Evolutionary conservation across 805 yeast species (phyloP).

Genomic region (Peterozyma xylosa): DNA sequence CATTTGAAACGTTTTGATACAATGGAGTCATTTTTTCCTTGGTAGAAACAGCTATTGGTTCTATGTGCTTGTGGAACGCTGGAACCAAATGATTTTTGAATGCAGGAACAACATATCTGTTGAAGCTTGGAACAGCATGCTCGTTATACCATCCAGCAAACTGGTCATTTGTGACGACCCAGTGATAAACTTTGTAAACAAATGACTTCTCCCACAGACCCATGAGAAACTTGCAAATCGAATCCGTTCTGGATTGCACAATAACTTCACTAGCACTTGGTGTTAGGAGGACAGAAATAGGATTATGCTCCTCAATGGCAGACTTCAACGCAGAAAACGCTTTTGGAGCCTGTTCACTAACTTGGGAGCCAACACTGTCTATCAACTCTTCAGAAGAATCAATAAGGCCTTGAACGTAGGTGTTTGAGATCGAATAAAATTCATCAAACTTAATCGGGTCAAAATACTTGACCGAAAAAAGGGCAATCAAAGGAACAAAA

Average conservation of each 20-base stretch:
- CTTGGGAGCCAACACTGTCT: too few relatives aligned
- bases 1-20: background rate
- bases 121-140: too few relatives aligned
- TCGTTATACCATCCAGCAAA: background rate
- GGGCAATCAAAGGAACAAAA: too few relatives aligned
- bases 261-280: background rate
- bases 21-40: too few relatives aligned
- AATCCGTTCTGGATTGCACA: background rate
- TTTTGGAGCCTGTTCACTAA: too few relatives aligned
- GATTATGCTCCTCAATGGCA: too few relatives aligned
- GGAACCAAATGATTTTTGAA: slow-evolving; percentile 1
- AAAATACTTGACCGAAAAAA: too few relatives aligned
- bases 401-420: too few relatives aligned
- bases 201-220: background rate
- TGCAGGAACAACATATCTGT: background rate
- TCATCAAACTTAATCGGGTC: too few relatives aligned
- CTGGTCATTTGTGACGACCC: background rate
- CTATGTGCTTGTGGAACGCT: background rate
- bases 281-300: background rate
- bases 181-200: background rate
- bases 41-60: background rate
- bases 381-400: too few relatives aligned
- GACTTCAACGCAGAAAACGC: too few relatives aligned
- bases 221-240: background rate
- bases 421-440: too few relatives aligned